Evolutionary conservation across 345 rosid genomes (phyloP).

Genomic region (Eucalyptus cloeziana): DNA sequence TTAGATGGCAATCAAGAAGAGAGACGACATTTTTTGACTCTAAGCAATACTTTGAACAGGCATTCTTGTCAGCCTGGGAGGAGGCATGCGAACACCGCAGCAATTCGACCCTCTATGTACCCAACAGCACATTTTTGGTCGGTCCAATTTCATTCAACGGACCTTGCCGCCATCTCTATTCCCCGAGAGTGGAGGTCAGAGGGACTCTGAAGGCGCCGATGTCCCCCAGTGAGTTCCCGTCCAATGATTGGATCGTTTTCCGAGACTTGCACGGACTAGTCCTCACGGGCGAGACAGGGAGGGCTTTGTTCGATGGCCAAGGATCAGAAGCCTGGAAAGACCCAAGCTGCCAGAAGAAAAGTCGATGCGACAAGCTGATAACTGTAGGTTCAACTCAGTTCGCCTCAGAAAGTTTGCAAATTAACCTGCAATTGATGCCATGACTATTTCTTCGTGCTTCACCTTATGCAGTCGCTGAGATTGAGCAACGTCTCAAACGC

Average conservation of each 20-base stretch:
- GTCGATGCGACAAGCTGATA: conserved; percentile 7
- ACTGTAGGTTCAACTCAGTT: conserved; percentile 13
- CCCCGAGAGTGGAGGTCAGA: conserved; percentile 15
- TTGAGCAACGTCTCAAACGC: conserved; percentile 23
- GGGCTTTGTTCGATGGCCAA: conserved; percentile 18
- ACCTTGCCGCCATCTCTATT: not conserved
- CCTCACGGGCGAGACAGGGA: conserved; percentile 2
- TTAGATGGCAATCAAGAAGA: not conserved
- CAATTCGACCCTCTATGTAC: not conserved
- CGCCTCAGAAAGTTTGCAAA: not conserved
- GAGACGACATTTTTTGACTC: not conserved
- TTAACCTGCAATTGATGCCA: not conserved
- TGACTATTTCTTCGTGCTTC: not conserved
- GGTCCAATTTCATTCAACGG: not conserved
- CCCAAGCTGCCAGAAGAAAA: conserved; percentile 6
- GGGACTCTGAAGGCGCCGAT: conserved; percentile 24
- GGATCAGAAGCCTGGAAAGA: conserved; percentile 37
- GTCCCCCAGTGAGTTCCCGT: not conserved
- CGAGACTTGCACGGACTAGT: conserved; percentile 2
- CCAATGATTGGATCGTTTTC: conserved; percentile 20
- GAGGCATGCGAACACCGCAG: not conserved
- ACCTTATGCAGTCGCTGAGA: conserved; percentile 21
- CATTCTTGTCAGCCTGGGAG: not conserved
- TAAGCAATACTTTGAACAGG: not conserved
- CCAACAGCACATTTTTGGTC: not conserved